A percentile compares a stretch with the other conserved stretches of the same genome.
phyloP scores from a whole-genome alignment of 352 stramenopile genomes.

The Pythium angustatum region DNA sequence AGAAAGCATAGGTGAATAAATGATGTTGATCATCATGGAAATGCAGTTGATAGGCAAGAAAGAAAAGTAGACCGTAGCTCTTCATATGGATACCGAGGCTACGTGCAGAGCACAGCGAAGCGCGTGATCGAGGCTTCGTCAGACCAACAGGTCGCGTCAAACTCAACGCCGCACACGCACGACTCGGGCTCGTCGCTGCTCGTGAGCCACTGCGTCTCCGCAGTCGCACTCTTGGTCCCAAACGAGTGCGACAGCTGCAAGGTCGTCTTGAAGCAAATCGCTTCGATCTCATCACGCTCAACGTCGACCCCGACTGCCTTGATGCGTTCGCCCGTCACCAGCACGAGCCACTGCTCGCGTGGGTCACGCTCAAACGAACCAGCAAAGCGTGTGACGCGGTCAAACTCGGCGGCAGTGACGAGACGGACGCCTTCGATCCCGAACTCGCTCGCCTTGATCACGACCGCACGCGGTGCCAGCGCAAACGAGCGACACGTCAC shows the following conservation, averaged over 20 bases:
- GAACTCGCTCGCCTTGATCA: background rate
- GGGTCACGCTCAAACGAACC: background rate
- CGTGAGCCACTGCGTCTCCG: background rate
- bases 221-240: background rate
- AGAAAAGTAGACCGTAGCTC: too few relatives aligned
- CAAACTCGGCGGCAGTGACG: slow-evolving; percentile 1
- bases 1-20: too few relatives aligned
- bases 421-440: background rate
- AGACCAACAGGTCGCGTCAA: too few relatives aligned
- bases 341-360: slow-evolving; percentile 7
- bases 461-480: background rate
- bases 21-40: too few relatives aligned
- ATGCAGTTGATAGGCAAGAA: too few relatives aligned
- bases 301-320: background rate
- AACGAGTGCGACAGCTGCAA: slow-evolving; percentile 1
- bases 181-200: background rate
- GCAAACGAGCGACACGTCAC: background rate
- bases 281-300: background rate
- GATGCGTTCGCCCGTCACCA: background rate
- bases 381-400: background rate
- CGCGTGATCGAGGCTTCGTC: too few relatives aligned
- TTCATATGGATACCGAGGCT: too few relatives aligned
- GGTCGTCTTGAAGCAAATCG: slow-evolving; percentile 5
- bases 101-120: too few relatives aligned
- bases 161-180: background rate